Evolutionary conservation across 371 early-diverging fungal species (phyloP).

Genomic region (Actinomortierella ambigua): DNA sequence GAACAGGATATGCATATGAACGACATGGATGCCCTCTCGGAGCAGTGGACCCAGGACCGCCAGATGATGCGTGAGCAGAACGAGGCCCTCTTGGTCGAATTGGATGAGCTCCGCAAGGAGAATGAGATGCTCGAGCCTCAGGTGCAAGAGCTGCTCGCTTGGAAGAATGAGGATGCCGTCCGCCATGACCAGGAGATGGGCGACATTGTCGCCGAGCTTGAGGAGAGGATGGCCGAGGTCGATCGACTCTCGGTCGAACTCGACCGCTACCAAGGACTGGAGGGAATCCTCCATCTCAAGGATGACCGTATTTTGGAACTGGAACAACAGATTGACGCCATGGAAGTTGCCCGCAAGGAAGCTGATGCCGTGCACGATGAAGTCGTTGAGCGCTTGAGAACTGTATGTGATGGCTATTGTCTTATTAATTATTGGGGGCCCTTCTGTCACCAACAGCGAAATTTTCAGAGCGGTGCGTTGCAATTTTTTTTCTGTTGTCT

Average conservation of each 20-base stretch:
- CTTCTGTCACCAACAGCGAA: too few species aligned
- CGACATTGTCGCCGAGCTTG: conserved; percentile 32
- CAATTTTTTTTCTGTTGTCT: too few species aligned
- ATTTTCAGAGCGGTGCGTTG: too few species aligned
- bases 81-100: conserved; percentile 9
- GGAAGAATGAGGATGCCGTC: conserved; percentile 20
- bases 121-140: conserved; percentile 25
- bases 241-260: conserved; percentile 11
- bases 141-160: conserved; percentile 20
- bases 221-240: conserved; percentile 25
- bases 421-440: too few species aligned
- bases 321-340: conserved; percentile 19
- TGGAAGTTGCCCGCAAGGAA: conserved; percentile 11
- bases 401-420: conserved; percentile 9
- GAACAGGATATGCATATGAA: conserved; percentile 21
- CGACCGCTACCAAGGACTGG: background rate
- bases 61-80: conserved; percentile 16
- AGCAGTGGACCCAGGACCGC: conserved; percentile 41
- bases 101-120: conserved; percentile 17
- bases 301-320: conserved; percentile 18
- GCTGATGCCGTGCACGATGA: conserved; percentile 34
- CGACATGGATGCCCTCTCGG: conserved; percentile 41
- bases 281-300: conserved; percentile 15
- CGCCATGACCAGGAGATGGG: conserved; percentile 30
- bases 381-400: conserved; percentile 23